These are phyloP conservation scores for Colletotrichum simmondsii DNA, from an alignment of 2,329 filamentous ascomycete genomes.

Conservation along the genomic window DNA sequence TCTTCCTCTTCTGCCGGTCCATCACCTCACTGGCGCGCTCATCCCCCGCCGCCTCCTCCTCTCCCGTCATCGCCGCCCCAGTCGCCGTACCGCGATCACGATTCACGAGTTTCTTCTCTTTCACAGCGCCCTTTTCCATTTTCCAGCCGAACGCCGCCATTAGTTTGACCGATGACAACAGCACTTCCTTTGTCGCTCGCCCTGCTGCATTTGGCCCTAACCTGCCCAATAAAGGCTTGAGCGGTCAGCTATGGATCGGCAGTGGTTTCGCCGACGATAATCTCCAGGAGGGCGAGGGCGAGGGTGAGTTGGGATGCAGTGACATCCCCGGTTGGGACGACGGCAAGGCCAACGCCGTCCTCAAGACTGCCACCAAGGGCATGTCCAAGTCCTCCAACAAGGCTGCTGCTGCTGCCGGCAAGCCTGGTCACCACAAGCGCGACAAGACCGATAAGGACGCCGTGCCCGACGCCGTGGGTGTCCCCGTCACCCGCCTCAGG, in stretches of 20 bases:
- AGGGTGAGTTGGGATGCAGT: slow-evolving; percentile 93
- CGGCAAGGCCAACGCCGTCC: slow-evolving; percentile 58
- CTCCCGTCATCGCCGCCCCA: slow-evolving; percentile 17
- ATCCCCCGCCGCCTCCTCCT: neutral
- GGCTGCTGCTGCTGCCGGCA: slow-evolving; percentile 40
- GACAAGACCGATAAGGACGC: slow-evolving; percentile 44
- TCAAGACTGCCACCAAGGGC: slow-evolving; percentile 51
- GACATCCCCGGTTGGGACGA: slow-evolving; percentile 92
- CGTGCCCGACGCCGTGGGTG: slow-evolving; percentile 41
- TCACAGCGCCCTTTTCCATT: slow-evolving; percentile 82
- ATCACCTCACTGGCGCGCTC: slow-evolving; percentile 52
- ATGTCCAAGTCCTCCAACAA: slow-evolving; percentile 39
- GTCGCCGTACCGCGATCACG: slow-evolving; percentile 50
- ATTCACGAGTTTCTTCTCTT: slow-evolving; percentile 72
- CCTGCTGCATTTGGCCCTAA: slow-evolving; percentile 92
- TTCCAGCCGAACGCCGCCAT: slow-evolving; percentile 97
- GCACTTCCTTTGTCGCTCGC: slow-evolving; percentile 92
- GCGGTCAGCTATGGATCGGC: slow-evolving; percentile 92
- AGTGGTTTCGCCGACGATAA: slow-evolving; percentile 89
- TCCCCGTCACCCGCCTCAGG: slow-evolving; percentile 38
- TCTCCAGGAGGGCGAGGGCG: slow-evolving; percentile 70
- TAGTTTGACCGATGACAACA: slow-evolving; percentile 97
- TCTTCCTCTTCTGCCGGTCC: slow-evolving; percentile 67
- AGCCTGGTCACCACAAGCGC: slow-evolving; percentile 49
- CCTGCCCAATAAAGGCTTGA: slow-evolving; percentile 80